Conservation (phyloP, 306 rosid genomes). For the Abrus precatorius region DNA sequence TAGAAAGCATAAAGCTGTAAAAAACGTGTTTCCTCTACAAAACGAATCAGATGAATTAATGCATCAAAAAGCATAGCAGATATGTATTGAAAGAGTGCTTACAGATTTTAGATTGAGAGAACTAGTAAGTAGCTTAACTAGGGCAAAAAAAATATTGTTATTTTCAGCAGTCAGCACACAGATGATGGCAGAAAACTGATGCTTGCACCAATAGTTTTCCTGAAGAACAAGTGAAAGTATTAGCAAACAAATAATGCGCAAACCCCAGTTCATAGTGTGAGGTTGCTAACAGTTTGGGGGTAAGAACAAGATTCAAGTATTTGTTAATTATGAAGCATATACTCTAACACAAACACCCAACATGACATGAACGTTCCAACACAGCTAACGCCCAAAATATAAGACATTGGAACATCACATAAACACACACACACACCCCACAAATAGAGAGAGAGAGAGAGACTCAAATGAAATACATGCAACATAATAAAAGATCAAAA, state of each 20-base stretch:
- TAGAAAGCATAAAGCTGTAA: constrained; percentile 10
- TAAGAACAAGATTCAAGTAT: constrained; percentile 22
- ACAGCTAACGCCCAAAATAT: no score
- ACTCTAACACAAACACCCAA: no score
- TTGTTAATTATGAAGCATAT: background rate
- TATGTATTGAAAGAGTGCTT: constrained; percentile 14
- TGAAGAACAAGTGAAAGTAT: constrained; percentile 31
- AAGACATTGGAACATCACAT: no score
- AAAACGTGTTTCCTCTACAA: background rate
- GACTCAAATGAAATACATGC: no score
- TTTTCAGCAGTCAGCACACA: constrained; percentile 33
- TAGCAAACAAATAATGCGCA: constrained; percentile 11
- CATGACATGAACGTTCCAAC: no score
- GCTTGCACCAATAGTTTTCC: constrained; percentile 29
- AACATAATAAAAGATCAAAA: no score
- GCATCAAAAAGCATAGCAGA: constrained; percentile 10
- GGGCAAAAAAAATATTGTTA: constrained; percentile 29
- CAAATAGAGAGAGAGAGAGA: no score
- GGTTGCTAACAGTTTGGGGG: constrained; percentile 9
- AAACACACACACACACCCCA: no score
- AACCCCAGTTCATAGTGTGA: background rate
- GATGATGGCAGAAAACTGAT: constrained; percentile 14
- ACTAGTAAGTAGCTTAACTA: constrained; percentile 1
- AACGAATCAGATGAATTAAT: constrained; percentile 16
- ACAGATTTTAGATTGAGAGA: constrained; percentile 23